Conservation (phyloP, 106 monocot species). For the Acorus gramineus region DNA sequence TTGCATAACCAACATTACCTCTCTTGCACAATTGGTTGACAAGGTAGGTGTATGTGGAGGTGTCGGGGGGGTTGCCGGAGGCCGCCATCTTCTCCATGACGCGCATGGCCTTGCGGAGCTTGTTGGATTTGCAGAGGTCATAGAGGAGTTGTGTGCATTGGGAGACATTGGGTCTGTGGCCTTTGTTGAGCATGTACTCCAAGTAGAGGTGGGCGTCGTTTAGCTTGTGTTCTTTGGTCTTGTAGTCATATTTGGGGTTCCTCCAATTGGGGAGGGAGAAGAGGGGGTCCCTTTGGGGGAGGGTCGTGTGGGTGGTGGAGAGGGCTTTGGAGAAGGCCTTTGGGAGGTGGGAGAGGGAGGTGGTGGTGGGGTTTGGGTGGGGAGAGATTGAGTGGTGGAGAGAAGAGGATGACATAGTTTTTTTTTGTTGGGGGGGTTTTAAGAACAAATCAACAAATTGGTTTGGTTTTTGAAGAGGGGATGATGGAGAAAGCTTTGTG, state of each 20-base stretch:
- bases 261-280: conserved; percentile 53
- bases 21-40: conserved; percentile 71
- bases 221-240: conserved; percentile 43
- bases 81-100: conserved; percentile 63
- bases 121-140: conserved; percentile 55
- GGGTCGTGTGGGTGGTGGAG: conserved; percentile 14
- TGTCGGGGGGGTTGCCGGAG: conserved; percentile 26
- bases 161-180: conserved; percentile 37
- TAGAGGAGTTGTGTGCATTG: conserved; percentile 55
- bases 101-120: conserved; percentile 64
- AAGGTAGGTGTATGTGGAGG: conserved; percentile 39
- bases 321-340: conserved; percentile 22
- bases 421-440: too few species aligned
- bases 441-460: too few species aligned
- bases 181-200: conserved; percentile 56
- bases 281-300: conserved; percentile 10
- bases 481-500: too few species aligned
- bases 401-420: too few species aligned
- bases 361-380: too few species aligned
- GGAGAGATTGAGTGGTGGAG: too few species aligned
- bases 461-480: too few species aligned
- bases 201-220: conserved; percentile 63
- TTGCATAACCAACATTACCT: conserved; percentile 82
- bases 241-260: conserved; percentile 33
- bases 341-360: conserved; percentile 19